Evolutionary conservation across 495 filamentous ascomycete species (phyloP).

Genomic region (Annulohypoxylon bovei): DNA sequence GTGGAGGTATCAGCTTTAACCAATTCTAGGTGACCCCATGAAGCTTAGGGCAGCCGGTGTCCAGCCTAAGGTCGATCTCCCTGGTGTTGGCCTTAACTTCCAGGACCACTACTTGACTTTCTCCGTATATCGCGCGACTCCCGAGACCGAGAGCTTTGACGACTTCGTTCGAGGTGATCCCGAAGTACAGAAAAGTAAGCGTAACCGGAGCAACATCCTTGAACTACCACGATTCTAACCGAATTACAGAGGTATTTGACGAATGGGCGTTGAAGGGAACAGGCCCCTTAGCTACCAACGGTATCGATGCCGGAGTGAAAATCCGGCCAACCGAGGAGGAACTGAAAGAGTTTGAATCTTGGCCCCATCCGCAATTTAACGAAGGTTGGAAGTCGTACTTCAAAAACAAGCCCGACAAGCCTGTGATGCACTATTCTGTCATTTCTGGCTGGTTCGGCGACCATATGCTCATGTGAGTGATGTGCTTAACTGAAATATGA

Average conservation of each 20-base stretch:
- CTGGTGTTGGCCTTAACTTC: constrained; percentile 84
- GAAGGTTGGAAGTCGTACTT: constrained; percentile 83
- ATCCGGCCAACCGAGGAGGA: constrained; percentile 77
- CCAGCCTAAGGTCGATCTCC: constrained; percentile 77
- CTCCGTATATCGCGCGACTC: constrained; percentile 78
- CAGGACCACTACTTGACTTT: constrained; percentile 89
- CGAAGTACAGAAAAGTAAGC: constrained; percentile 68
- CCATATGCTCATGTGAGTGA: constrained; percentile 69
- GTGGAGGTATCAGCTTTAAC: constrained; percentile 21
- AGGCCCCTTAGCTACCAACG: constrained; percentile 82
- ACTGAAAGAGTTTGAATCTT: constrained; percentile 70
- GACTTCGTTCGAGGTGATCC: constrained; percentile 81
- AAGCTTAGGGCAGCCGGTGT: constrained; percentile 77
- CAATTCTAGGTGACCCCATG: constrained; percentile 64
- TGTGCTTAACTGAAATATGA: not conserved
- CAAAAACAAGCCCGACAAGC: constrained; percentile 86
- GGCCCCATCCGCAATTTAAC: constrained; percentile 73
- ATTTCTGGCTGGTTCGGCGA: constrained; percentile 75
- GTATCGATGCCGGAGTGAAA: constrained; percentile 86
- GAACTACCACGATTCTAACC: constrained; percentile 8
- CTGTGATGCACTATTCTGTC: constrained; percentile 83
- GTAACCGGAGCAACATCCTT: not conserved
- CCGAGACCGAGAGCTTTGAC: constrained; percentile 80
- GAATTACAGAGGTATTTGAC: constrained; percentile 63
- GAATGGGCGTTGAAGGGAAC: constrained; percentile 85